Evolutionary conservation across 2,329 filamentous ascomycete genomes (phyloP), one percentile per base, ranked within the genome.

Genomic region (Clonostachys solani): DNA sequence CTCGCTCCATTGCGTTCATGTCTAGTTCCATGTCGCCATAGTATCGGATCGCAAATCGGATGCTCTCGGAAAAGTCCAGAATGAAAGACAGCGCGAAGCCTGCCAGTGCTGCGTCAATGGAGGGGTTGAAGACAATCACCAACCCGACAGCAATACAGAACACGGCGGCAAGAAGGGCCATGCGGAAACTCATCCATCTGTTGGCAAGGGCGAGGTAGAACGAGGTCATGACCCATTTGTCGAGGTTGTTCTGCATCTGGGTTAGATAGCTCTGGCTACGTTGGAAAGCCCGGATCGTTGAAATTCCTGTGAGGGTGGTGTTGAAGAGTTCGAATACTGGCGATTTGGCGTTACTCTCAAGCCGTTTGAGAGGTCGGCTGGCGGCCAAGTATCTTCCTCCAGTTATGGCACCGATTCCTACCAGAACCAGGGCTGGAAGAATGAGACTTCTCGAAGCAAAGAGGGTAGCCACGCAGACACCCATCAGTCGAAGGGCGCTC

Each of bases 281-380:
- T 53, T 82, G 81, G 54, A 88, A 92, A 0, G 86, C 85, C 12
- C 89, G 80, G 45, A 94, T 89, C 0, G 88, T 92, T 2, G 81
- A 74, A n/a, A 94, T 80, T 6, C 89, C 89, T 0, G 80, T 77
- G 9, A 92, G 75, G 1, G 86, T 81, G 2, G 86, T 83, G 12
- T 84, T 84, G 56, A 92, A 92, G 51, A 89, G 83, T 61, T 92
- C 88, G 55, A 90, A 92, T 1, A 92, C 82, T 0, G 89, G 89
- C 1, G 84, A 88, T 63, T 90, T 92, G 47, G 82, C 79, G 4
- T 78, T 89, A 53, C 84, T 89, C 62, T 92, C 88, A 2, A 92
- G 75, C 6, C 89, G 77, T 66, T 92, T 92, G 50, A 87, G 75
- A 33, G 90, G 87, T 37, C 89, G 75, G 0, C 87, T 87, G 1